Base-by-base conservation (phyloP, 306 rosid species). In the Pterocarpus santalinus region DNA sequence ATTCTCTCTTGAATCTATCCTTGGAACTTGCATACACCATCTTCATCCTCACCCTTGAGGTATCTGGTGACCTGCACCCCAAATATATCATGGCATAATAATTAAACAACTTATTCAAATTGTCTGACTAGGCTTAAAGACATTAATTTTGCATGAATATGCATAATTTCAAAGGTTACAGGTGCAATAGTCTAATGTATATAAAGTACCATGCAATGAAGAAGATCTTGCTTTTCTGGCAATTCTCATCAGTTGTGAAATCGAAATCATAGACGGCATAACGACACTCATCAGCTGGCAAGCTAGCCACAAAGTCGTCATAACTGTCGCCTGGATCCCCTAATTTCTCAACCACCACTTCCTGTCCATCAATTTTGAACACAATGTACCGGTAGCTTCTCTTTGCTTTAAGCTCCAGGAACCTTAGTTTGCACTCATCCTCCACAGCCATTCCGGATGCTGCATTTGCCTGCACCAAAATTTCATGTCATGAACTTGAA, bases 21-120 rank as follows among this genome's bases (percentile, higher is more conserved):
- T 91, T 94, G 41, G 97, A 94, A 81, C 98, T 94, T 55, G 98
- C 98, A 81, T 94, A 94, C 81, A 94, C 94, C 97, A 94, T 94
- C 88, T 93, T 93, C 92, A 87, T 90, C 90, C 97, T 93, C 89
- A 93, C 98, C 88, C 69, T 87, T 44, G 98, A 87, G 53, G 76
- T 7, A 70, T 93, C 98, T 17, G 97, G 98, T n/a, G 97, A 89
- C 98, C 98, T 93, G n/a, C n/a, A 76, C 81, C 76, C n/a, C 28
- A 8, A 0, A 2, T 15, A 17, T 34, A 71, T 14, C 72, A 65
- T 38, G 35, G 65, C 76, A 52, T 65, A 17, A 4, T 39, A 17
- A 66, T 43, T 66, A 51, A 70, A 32, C 28, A 2, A 36, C 38
- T 46, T 2, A 36, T 61, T 62, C 30, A 60, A 4, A 15, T 39